Percentiles rank a stretch among this genome's conserved stretches.
Evolutionary conservation across 1,284 basidiomycete genomes (phyloP).

Genomic region (Taiwanofungus camphoratus): DNA sequence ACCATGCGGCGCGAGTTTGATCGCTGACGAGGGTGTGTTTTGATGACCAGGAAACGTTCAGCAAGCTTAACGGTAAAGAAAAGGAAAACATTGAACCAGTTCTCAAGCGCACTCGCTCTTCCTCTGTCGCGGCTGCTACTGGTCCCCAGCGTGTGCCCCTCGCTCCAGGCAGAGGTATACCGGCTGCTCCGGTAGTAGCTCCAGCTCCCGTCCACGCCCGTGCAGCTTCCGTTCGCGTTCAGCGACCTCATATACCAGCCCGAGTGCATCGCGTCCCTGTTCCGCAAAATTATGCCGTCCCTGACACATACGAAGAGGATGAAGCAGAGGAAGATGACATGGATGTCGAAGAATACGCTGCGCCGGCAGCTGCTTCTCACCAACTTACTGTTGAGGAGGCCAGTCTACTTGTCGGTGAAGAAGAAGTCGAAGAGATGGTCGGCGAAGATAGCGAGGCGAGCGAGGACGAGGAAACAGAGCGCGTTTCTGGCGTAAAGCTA

Average conservation of each 20-base stretch:
- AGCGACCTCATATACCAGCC: constrained; percentile 21
- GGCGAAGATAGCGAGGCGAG: constrained; percentile 39
- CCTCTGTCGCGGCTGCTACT: constrained; percentile 52
- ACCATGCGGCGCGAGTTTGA: no score
- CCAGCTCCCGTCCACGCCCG: constrained; percentile 33
- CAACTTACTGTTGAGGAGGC: constrained; percentile 16
- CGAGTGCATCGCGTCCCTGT: constrained; percentile 33
- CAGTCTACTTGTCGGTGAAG: constrained; percentile 34
- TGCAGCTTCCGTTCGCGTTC: constrained; percentile 26
- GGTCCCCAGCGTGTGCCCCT: constrained; percentile 61
- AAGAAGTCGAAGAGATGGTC: constrained; percentile 56
- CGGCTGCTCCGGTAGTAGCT: constrained; percentile 33
- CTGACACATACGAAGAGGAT: constrained; percentile 28
- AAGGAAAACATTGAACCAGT: constrained; percentile 51
- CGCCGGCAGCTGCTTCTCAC: constrained; percentile 9
- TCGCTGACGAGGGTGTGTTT: neutral
- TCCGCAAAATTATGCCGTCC: constrained; percentile 29
- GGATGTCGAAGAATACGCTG: constrained; percentile 47
- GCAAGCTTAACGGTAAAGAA: constrained; percentile 34
- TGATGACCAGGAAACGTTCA: constrained; percentile 32
- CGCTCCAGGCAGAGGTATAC: constrained; percentile 50
- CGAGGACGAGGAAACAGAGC: constrained; percentile 34
- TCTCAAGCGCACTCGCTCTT: constrained; percentile 56
- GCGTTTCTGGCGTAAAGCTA: constrained; percentile 30
- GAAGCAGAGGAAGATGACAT: constrained; percentile 46